These are phyloP conservation scores for Cenococcum geophilum DNA, from an alignment of 495 filamentous ascomycete genomes.

Conservation along the genomic window DNA sequence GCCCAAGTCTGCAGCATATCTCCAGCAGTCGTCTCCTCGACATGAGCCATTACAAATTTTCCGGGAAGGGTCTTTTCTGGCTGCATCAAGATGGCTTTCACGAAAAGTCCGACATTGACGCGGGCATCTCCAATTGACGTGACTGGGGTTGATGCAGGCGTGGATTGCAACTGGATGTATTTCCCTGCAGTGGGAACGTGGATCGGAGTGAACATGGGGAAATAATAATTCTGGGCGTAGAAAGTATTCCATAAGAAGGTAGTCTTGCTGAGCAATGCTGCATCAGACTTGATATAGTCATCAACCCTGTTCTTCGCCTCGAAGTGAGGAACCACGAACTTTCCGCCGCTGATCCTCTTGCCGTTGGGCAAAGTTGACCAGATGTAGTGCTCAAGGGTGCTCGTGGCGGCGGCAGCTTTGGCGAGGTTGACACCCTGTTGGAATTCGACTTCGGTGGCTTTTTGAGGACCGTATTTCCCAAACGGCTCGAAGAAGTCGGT, in stretches of 20 bases:
- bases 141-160: conserved; percentile 10
- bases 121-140: conserved; percentile 38
- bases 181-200: conserved; percentile 12
- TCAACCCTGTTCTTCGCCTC: conserved; percentile 34
- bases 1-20: conserved; percentile 42
- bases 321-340: conserved; percentile 31
- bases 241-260: conserved; percentile 26
- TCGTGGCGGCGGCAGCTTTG: conserved; percentile 38
- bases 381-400: conserved; percentile 43
- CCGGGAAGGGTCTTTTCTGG: conserved; percentile 33
- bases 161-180: conserved; percentile 38
- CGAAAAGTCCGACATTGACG: conserved; percentile 40
- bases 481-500: conserved; percentile 29
- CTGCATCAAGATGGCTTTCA: conserved; percentile 39
- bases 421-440: conserved; percentile 44
- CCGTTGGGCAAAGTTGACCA: conserved; percentile 44
- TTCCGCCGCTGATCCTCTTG: conserved; percentile 19
- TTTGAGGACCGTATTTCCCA: conserved; percentile 9
- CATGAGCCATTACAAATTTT: conserved; percentile 34
- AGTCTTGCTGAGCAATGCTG: conserved; percentile 27
- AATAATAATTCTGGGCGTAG: conserved; percentile 16
- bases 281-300: conserved; percentile 29
- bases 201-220: not conserved
- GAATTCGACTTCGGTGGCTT: conserved; percentile 27
- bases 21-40: conserved; percentile 32